Conservation (phyloP, 352 stramenopile species). For the Globisporangium abappressorium region DNA sequence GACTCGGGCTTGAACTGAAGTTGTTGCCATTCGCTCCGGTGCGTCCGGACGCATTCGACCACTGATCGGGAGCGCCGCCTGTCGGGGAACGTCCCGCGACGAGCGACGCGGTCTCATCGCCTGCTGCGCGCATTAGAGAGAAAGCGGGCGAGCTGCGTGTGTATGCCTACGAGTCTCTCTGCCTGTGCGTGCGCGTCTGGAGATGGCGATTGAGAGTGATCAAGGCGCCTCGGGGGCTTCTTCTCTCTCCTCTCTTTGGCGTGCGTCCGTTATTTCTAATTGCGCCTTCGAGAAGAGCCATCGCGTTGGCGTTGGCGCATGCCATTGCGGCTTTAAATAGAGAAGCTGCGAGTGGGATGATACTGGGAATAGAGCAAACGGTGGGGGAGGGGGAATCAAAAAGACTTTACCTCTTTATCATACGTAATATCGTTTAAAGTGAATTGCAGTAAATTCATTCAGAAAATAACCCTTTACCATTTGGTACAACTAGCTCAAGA, state of each 20-base stretch:
- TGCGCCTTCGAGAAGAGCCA: neutral
- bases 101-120: constrained; percentile 18
- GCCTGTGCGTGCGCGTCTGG: neutral
- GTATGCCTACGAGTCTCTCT: neutral
- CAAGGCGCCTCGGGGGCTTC: too few species aligned
- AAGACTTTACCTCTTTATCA: too few species aligned
- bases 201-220: neutral
- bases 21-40: neutral
- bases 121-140: constrained; percentile 1
- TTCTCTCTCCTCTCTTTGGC: neutral
- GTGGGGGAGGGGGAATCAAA: too few species aligned
- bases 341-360: neutral
- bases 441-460: too few species aligned
- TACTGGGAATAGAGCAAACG: too few species aligned
- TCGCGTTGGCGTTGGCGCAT: neutral
- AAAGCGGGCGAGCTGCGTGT: neutral
- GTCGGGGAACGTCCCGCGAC: constrained; percentile 10
- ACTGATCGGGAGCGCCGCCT: neutral
- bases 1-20: neutral
- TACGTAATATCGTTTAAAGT: too few species aligned
- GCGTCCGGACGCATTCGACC: neutral
- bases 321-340: neutral
- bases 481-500: neutral
- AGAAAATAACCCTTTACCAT: neutral
- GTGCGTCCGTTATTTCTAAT: constrained; percentile 1